Evolutionary conservation across 192 early-diverging fungal species (phyloP).

Genomic region (Entomortierella beljakovae): DNA sequence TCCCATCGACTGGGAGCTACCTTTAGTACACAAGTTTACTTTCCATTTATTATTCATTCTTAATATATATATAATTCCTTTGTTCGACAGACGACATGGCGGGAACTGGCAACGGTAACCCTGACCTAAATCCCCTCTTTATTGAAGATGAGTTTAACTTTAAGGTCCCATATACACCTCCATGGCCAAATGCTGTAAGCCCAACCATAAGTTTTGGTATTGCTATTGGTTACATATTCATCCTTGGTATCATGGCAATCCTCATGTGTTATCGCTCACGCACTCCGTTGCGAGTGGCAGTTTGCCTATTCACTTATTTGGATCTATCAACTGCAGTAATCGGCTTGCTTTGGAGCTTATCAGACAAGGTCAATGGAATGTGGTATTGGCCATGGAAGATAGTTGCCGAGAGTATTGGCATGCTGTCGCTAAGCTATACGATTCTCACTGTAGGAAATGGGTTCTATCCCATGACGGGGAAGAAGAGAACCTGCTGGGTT

Average conservation of each 20-base stretch:
- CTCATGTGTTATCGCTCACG: slow-evolving; percentile 21
- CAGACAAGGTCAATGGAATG: not conserved
- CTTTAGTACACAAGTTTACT: too few relatives aligned
- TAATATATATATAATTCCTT: too few relatives aligned
- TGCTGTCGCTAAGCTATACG: slow-evolving; percentile 8
- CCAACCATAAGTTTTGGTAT: slow-evolving; percentile 7
- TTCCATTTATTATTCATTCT: too few relatives aligned
- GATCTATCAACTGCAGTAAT: slow-evolving; percentile 7
- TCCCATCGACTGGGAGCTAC: not conserved
- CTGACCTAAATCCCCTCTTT: too few relatives aligned
- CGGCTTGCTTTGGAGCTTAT: slow-evolving; percentile 4
- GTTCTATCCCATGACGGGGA: slow-evolving; percentile 35
- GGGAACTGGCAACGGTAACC: too few relatives aligned
- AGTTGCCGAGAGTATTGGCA: slow-evolving; percentile 19
- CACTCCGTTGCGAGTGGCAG: slow-evolving; percentile 23
- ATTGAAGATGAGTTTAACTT: too few relatives aligned
- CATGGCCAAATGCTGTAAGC: not conserved
- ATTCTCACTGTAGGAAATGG: slow-evolving; percentile 36
- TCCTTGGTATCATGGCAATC: slow-evolving; percentile 18
- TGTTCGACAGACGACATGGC: too few relatives aligned
- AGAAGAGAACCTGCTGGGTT: slow-evolving; percentile 18
- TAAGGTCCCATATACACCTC: too few relatives aligned
- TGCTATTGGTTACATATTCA: slow-evolving; percentile 16
- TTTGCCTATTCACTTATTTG: slow-evolving; percentile 4
- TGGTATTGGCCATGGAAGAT: slow-evolving; percentile 42